phyloP scores from a whole-genome alignment of 495 filamentous ascomycete genomes.

The Astrothelium macrocarpum region DNA sequence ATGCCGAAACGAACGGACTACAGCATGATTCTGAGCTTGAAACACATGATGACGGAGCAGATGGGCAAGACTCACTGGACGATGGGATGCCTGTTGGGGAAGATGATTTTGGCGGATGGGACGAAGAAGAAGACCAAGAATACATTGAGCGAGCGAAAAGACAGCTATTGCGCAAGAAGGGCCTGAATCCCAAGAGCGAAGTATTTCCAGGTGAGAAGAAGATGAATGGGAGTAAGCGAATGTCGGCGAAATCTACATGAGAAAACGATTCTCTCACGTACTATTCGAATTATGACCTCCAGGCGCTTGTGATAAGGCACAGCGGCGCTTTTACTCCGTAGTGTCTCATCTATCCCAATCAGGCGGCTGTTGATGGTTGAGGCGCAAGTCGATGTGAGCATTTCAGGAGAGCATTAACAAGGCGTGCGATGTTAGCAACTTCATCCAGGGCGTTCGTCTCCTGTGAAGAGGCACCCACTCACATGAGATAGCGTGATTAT shows the following conservation, averaged over 20 bases:
- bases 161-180: conserved; percentile 52
- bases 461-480: too few relatives aligned
- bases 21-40: conserved; percentile 20
- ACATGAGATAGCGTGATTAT: too few relatives aligned
- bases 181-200: conserved; percentile 47
- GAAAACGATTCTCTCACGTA: too few relatives aligned
- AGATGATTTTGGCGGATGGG: conserved; percentile 54
- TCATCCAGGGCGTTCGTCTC: too few relatives aligned
- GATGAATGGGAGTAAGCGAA: conserved; percentile 4
- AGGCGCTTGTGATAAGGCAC: too few relatives aligned
- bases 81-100: conserved; percentile 38
- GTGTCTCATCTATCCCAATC: too few relatives aligned
- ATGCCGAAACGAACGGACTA: conserved; percentile 39
- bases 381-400: too few relatives aligned
- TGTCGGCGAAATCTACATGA: neutral
- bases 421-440: too few relatives aligned
- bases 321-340: too few relatives aligned
- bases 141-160: conserved; percentile 51
- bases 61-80: conserved; percentile 41
- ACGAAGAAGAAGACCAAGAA: conserved; percentile 50
- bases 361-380: too few relatives aligned
- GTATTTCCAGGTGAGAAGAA: conserved; percentile 28
- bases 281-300: too few relatives aligned
- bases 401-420: too few relatives aligned
- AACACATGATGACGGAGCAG: conserved; percentile 21